Evolutionary conservation across 306 rosid species (phyloP).

Genomic region (Quercus variabilis): DNA sequence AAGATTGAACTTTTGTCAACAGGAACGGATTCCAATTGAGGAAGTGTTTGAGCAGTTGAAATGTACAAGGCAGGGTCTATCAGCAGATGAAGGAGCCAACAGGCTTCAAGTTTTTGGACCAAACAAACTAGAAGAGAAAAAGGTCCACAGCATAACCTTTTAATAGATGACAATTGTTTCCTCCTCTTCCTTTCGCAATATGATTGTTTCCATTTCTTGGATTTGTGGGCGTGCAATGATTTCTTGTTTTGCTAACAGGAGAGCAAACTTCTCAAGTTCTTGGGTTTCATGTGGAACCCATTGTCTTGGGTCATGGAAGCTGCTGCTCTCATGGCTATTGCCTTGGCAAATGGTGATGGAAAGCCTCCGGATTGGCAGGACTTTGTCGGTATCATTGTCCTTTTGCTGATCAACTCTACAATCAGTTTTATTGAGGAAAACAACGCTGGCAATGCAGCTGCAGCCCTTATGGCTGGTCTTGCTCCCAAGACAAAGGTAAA

Average conservation of each 20-base stretch:
- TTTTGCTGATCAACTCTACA: conserved; percentile 84
- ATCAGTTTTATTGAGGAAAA: conserved; percentile 95
- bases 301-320: conserved; percentile 99
- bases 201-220: background rate
- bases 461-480: conserved; percentile 99
- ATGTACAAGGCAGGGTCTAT: conserved; percentile 75
- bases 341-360: conserved; percentile 82
- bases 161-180: background rate
- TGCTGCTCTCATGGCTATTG: conserved; percentile 98
- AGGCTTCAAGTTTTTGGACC: conserved; percentile 95
- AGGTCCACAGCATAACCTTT: conserved; percentile 28
- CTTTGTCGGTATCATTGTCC: conserved; percentile 75
- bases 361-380: conserved; percentile 98
- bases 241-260: conserved; percentile 50
- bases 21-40: conserved; percentile 86
- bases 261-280: conserved; percentile 79
- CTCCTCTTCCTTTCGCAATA: background rate
- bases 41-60: conserved; percentile 94
- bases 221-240: conserved; percentile 1
- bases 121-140: conserved; percentile 97
- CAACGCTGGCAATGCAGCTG: conserved; percentile 99
- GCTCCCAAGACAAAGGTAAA: conserved; percentile 96
- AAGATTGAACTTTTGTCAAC: conserved; percentile 1
- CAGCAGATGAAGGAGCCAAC: conserved; percentile 77
- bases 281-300: conserved; percentile 99